Base-by-base conservation (phyloP, 2,329 filamentous ascomycete species). In the Xylariaceae sp. region DNA sequence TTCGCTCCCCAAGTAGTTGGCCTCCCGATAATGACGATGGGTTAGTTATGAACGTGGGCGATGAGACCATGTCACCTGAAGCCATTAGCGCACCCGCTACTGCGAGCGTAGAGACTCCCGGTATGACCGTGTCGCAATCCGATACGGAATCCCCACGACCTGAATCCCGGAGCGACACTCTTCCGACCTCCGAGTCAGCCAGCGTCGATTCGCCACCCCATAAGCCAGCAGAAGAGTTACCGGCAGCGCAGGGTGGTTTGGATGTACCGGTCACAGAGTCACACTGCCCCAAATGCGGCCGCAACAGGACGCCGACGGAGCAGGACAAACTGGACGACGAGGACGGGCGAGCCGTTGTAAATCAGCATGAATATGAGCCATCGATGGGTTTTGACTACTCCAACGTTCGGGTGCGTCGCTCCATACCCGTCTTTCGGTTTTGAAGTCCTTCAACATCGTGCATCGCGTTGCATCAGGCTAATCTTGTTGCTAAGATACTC, bases 341-440 rank as follows among this genome's bases (percentile, higher is more conserved):
- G 32, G 54, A 58, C n/a, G 40, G 51, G 39, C 51, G 29, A 51
- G 54, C 41, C 47, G 49, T 13, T 40, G 26, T 51, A 55, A 54
- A 51, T 16, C 59, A 63, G n/a, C 61, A 63, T 22, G 53, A 53
- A 29, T 63, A 57, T 51, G 51, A 60, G 41, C 64, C 76, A 2
- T 76, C 76, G 9, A 71, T 78, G 63, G 77, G 76, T 36, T 79
- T 76, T 62, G 78, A 81, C 53, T 80, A 77, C 54, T 80, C 79
- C 1, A 79, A 77, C 58, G 68, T 78, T 50, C 72, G 80, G 69
- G 80, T 84, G 77, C 41, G 78, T 68, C 42, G n/a, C 47, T 36
- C 21, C 16, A 41, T 44, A 39, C 41, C 22, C 47, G 26, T 44
- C 34, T 36, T 32, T 32, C 5, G 9, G 48, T 46, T 21, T 37